Percentiles rank a stretch among this genome's conserved stretches.
phyloP scores from a whole-genome alignment of 2,329 filamentous ascomycete genomes.

The Trichoderma asperellum region DNA sequence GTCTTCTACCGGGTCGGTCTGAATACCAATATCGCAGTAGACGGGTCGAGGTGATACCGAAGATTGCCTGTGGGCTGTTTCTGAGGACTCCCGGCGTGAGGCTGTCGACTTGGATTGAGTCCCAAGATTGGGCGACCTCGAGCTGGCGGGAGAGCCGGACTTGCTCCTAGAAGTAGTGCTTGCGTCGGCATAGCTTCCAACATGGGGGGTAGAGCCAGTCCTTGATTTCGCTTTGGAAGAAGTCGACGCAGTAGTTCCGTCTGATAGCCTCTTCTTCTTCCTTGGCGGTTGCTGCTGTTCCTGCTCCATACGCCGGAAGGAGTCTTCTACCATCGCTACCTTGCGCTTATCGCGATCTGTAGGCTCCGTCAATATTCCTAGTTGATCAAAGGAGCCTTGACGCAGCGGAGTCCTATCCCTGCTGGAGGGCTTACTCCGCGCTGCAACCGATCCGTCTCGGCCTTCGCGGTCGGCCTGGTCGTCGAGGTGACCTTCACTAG shows the following conservation, averaged over 20 bases:
- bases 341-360: conserved; percentile 71
- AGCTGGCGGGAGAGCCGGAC: conserved; percentile 55
- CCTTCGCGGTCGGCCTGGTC: conserved; percentile 58
- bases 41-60: conserved; percentile 46
- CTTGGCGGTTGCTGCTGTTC: conserved; percentile 56
- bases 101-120: conserved; percentile 37
- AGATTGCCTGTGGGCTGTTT: conserved; percentile 42
- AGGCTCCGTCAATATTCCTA: conserved; percentile 64
- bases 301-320: conserved; percentile 65
- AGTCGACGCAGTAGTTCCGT: conserved; percentile 48
- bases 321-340: conserved; percentile 66
- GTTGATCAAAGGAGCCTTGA: conserved; percentile 63
- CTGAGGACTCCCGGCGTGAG: conserved; percentile 38
- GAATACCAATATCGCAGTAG: conserved; percentile 57
- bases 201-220: conserved; percentile 43
- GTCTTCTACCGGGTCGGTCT: conserved; percentile 59
- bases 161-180: conserved; percentile 59
- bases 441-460: conserved; percentile 51
- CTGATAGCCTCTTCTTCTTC: conserved; percentile 67
- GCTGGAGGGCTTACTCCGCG: conserved; percentile 67
- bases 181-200: conserved; percentile 55
- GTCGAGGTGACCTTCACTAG: conserved; percentile 64
- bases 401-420: conserved; percentile 66
- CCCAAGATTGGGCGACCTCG: conserved; percentile 44
- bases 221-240: conserved; percentile 48